A percentile compares a stretch with the other conserved stretches of the same genome.
Conservation (phyloP, 2,329 filamentous ascomycete species). For the Stemphylium vesicarium region DNA sequence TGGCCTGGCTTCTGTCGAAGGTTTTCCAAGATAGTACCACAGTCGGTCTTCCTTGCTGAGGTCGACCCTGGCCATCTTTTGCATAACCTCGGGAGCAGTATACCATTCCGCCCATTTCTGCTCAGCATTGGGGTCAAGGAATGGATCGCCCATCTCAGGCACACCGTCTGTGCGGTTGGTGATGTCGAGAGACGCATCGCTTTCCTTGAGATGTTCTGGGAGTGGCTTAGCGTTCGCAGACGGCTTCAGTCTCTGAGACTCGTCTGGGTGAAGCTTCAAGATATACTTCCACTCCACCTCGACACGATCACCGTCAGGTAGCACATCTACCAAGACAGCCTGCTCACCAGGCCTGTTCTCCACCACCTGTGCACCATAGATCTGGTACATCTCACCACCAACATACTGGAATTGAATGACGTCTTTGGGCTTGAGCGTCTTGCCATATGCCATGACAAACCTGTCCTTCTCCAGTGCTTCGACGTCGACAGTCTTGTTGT, state of each 20-base stretch:
- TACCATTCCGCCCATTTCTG: conserved; percentile 73
- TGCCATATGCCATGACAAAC: conserved; percentile 71
- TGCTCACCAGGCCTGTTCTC: conserved; percentile 81
- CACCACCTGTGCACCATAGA: conserved; percentile 86
- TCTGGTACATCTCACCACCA: conserved; percentile 77
- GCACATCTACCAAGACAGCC: conserved; percentile 77
- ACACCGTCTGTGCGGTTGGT: conserved; percentile 58
- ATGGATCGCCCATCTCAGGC: conserved; percentile 55
- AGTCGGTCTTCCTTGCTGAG: conserved; percentile 74
- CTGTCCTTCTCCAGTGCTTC: conserved; percentile 73
- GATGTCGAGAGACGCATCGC: conserved; percentile 51
- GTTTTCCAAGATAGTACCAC: conserved; percentile 87
- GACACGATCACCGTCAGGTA: conserved; percentile 79
- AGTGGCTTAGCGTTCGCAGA: conserved; percentile 75
- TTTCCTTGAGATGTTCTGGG: conserved; percentile 62
- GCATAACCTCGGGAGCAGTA: conserved; percentile 51
- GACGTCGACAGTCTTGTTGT: conserved; percentile 75
- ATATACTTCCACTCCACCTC: conserved; percentile 89
- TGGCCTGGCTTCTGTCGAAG: conserved; percentile 86
- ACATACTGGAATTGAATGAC: conserved; percentile 86
- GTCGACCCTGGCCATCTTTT: conserved; percentile 71
- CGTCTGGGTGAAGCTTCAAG: conserved; percentile 71
- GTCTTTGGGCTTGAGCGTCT: conserved; percentile 71
- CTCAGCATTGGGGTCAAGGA: conserved; percentile 53
- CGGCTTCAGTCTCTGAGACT: conserved; percentile 75